phyloP scores from a whole-genome alignment of 2,329 filamentous ascomycete species.

The Monosporascus sp. region DNA sequence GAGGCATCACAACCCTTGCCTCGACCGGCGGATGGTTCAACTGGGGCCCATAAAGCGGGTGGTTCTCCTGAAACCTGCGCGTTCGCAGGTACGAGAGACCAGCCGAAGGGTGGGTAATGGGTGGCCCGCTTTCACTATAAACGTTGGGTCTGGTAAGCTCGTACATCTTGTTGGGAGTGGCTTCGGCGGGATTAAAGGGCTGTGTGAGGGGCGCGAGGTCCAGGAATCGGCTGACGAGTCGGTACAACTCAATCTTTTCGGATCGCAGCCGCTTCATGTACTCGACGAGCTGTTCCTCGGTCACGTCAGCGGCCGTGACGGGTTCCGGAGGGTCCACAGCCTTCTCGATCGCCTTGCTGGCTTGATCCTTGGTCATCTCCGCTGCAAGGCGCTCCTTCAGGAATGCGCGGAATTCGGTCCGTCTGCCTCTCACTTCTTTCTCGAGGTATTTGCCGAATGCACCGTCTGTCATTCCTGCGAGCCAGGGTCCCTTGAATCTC shows the following conservation, averaged over 20 bases:
- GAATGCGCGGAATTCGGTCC: conserved; percentile 49
- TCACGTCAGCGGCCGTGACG: conserved; percentile 35
- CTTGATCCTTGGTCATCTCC: conserved; percentile 36
- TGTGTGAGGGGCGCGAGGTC: conserved; percentile 50
- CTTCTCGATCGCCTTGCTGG: conserved; percentile 33
- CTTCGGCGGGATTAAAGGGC: conserved; percentile 20
- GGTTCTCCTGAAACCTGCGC: conserved; percentile 49
- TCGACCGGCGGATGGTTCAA: conserved; percentile 41
- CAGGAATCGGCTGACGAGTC: conserved; percentile 53
- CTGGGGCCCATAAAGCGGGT: conserved; percentile 57
- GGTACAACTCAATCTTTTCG: conserved; percentile 46
- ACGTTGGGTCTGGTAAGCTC: conserved; percentile 31
- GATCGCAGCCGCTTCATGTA: conserved; percentile 49
- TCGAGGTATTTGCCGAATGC: conserved; percentile 53
- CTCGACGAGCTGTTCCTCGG: conserved; percentile 44
- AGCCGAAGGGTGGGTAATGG: conserved; percentile 55
- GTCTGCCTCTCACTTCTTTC: conserved; percentile 47
- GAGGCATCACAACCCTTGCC: conserved; percentile 46
- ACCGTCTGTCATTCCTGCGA: conserved; percentile 57
- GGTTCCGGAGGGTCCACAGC: conserved; percentile 25
- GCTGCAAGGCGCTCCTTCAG: conserved; percentile 44
- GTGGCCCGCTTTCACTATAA: conserved; percentile 51
- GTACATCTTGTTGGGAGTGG: conserved; percentile 10
- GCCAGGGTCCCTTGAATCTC: conserved; percentile 64
- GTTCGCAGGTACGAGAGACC: conserved; percentile 59